phyloP scores from a whole-genome alignment of 2,329 filamentous ascomycete genomes.

The Paecilomyces dactylethromorphus region DNA sequence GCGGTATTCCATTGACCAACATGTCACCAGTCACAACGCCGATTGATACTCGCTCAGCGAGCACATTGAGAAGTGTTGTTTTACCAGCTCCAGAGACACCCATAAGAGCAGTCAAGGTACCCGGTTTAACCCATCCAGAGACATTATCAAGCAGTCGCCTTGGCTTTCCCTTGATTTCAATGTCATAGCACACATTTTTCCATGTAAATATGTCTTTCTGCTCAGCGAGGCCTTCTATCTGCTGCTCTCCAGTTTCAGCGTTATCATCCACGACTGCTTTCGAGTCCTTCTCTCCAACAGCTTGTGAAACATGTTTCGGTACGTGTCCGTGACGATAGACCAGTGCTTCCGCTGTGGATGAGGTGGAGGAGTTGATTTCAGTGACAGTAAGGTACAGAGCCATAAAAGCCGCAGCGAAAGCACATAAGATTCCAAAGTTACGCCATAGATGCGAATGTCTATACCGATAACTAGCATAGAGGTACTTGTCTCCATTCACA shows the following conservation, averaged over 20 bases:
- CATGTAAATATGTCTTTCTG: conserved; percentile 43
- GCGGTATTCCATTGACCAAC: conserved; percentile 55
- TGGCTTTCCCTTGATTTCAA: conserved; percentile 44
- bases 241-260: conserved; percentile 5
- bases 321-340: conserved; percentile 57
- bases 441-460: conserved; percentile 55
- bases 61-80: conserved; percentile 53
- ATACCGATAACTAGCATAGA: conserved; percentile 51
- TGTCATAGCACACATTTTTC: conserved; percentile 51
- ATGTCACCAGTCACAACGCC: conserved; percentile 61
- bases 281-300: conserved; percentile 15
- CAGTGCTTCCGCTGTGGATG: conserved; percentile 61
- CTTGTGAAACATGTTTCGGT: conserved; percentile 28
- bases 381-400: conserved; percentile 55
- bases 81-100: conserved; percentile 59
- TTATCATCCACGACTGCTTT: conserved; percentile 1
- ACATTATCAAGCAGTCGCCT: conserved; percentile 51
- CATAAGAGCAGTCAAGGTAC: conserved; percentile 52
- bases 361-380: conserved; percentile 58
- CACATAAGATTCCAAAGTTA: conserved; percentile 63
- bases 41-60: conserved; percentile 53
- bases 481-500: conserved; percentile 58
- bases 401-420: conserved; percentile 59
- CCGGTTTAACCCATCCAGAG: conserved; percentile 50
- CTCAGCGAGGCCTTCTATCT: conserved; percentile 18